phyloP scores from a whole-genome alignment of 73 alveolate genomes.

The Paramecium bursaria region DNA sequence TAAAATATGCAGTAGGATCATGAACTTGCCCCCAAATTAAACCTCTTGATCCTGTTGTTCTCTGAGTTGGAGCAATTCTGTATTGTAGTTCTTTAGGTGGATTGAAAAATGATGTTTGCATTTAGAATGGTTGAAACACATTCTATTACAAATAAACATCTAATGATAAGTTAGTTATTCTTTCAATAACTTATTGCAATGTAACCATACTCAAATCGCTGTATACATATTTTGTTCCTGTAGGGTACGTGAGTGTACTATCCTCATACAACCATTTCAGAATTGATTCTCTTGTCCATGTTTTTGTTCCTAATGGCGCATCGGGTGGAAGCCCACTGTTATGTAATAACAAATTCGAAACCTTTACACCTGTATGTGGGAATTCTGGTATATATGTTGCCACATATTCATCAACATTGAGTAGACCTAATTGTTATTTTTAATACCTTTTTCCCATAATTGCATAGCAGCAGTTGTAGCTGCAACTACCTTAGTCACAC shows the following conservation, averaged over 20 bases:
- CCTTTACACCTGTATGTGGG: slow-evolving; percentile 12
- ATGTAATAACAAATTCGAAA: slow-evolving; percentile 55
- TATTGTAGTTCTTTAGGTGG: slow-evolving; percentile 48
- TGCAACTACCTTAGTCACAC: slow-evolving; percentile 67
- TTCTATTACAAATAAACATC: slow-evolving; percentile 47
- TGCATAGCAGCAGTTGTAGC: slow-evolving; percentile 66
- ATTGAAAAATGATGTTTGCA: slow-evolving; percentile 57
- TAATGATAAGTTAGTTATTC: slow-evolving; percentile 41
- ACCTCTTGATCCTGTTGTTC: slow-evolving; percentile 11
- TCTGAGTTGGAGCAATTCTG: slow-evolving; percentile 59
- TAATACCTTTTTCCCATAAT: slow-evolving; percentile 55
- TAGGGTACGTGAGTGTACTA: slow-evolving; percentile 21
- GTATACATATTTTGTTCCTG: slow-evolving; percentile 63
- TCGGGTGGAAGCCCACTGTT: slow-evolving; percentile 67
- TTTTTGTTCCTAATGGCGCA: slow-evolving; percentile 55
- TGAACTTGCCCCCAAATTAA: slow-evolving; percentile 69
- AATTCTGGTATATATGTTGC: slow-evolving; percentile 58
- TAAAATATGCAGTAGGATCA: slow-evolving; percentile 69
- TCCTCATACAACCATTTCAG: slow-evolving; percentile 37
- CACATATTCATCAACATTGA: slow-evolving; percentile 56
- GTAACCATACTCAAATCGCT: slow-evolving; percentile 71
- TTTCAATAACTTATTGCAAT: slow-evolving; percentile 60
- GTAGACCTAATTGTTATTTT: slow-evolving; percentile 21
- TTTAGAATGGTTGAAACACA: slow-evolving; percentile 57
- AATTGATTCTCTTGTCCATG: slow-evolving; percentile 22